Conservation (phyloP, 257 asterid species). For the Scutellaria baicalensis region DNA sequence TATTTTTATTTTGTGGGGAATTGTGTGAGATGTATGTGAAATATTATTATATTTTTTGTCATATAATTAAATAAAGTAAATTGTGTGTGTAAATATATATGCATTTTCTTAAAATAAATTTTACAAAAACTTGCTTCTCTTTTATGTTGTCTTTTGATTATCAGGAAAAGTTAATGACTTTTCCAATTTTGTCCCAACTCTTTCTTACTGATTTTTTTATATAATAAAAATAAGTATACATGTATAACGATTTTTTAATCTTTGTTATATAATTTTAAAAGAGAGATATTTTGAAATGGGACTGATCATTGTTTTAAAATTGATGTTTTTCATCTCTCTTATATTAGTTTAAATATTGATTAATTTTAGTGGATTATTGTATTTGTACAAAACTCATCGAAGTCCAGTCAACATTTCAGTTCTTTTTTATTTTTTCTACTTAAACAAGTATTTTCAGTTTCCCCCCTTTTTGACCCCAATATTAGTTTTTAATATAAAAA, state of each 20-base stretch:
- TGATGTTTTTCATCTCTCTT: neutral
- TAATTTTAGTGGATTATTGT: neutral
- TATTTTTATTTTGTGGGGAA: conserved; percentile 6
- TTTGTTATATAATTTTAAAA: neutral
- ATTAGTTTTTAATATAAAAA: conserved; percentile 11
- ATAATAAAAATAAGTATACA: too few species aligned
- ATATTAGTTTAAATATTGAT: neutral
- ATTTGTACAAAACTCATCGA: neutral
- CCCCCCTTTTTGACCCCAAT: conserved; percentile 14
- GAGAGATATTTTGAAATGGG: too few species aligned
- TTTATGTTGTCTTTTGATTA: too few species aligned
- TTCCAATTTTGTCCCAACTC: too few species aligned
- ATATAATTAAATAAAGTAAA: neutral
- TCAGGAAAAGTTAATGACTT: too few species aligned
- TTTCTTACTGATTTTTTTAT: too few species aligned
- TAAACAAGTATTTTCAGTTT: neutral
- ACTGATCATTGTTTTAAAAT: neutral
- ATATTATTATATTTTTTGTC: neutral
- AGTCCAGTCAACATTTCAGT: neutral
- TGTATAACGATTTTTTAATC: too few species aligned
- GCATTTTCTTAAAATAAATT: neutral
- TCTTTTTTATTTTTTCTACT: neutral
- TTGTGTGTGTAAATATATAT: neutral
- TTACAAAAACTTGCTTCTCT: too few species aligned
- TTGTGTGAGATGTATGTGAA: neutral